Base-by-base conservation (phyloP, 768 basidiomycete species). In the Saitozyma podzolica region DNA sequence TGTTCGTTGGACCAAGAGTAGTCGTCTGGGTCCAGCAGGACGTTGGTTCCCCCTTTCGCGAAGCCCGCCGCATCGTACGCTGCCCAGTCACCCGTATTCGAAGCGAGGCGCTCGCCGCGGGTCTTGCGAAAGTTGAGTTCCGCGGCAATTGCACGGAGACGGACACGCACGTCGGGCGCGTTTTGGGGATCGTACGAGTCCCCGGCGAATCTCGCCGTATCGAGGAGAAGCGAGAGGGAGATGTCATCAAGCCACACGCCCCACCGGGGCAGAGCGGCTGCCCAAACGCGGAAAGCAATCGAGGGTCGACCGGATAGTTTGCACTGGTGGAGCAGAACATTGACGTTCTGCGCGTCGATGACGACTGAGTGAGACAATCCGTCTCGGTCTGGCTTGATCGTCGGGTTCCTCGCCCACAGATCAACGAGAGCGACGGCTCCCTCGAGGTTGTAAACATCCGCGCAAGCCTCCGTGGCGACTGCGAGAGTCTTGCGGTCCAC, bases 181-280 rank as follows among this genome's bases (percentile, higher is more conserved):
- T 56, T 40, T 29, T 42, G 13, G 11, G 16, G 11, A 8, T n/a
- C 19, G 43, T 16, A 17, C 1, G 55, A 19, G 16, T 19, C 20
- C 7, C 81, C 78, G 5, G 86, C 85, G 16, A 83, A 80, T 3
- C 86, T 81, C 1, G 88, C 86, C 1, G 86, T 81, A 56, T 86
- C 83, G 53, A 91, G 82, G 10, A 92, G 71, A 57, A 87, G 81
- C 50, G 82, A 81, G 56, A 92, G 83, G 40, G 88, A 85, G 54
- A 78, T 74, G 16, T 82, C 75, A 51, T 88, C 84, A 0, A 87
- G 87, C 3, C 80, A 74, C 0, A 87, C 80, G 6, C 81, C 82
- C 74, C 88, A 92, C 3, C 91, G 75, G 0, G 77, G 69, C 4
- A 80, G 80, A 78, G 90, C 84, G 29, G 85, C 78, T n/a, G 87